Conservation (phyloP, 1,284 basidiomycete genomes). For the Cystobasidium slooffiae region DNA sequence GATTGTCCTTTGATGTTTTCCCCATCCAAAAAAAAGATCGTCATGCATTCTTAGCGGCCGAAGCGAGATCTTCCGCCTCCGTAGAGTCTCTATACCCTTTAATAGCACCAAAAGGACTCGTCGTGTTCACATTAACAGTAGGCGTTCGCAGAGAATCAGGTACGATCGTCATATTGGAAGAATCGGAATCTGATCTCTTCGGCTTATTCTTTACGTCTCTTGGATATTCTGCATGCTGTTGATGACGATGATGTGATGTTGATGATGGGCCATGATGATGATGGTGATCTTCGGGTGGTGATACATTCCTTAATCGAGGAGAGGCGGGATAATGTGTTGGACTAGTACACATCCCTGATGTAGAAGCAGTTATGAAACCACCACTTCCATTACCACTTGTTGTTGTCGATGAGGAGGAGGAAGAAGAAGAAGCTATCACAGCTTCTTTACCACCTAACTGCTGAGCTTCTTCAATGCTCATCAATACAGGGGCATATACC, state of each 20-base stretch:
- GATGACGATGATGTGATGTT: background rate
- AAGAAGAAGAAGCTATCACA: constrained; percentile 29
- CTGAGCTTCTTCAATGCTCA: constrained; percentile 42
- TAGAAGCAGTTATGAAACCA: background rate
- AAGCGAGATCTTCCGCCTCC: constrained; percentile 27
- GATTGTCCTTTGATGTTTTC: too few relatives aligned
- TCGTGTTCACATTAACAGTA: background rate
- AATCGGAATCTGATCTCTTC: constrained; percentile 11
- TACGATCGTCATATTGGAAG: constrained; percentile 6
- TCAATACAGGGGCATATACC: constrained; percentile 37
- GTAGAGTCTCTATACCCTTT: constrained; percentile 40
- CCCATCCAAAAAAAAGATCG: too few relatives aligned
- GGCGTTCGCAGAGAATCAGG: background rate
- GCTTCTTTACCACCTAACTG: constrained; percentile 39
- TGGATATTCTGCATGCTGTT: background rate
- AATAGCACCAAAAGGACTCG: constrained; percentile 27
- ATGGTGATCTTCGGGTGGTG: background rate
- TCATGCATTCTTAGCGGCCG: constrained; percentile 7
- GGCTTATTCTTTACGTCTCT: background rate
- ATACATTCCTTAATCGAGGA: constrained; percentile 12
- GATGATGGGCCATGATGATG: background rate
- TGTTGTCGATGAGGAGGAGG: constrained; percentile 7
- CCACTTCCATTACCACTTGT: too few relatives aligned
- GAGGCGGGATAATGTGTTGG: constrained; percentile 3
- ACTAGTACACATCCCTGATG: constrained; percentile 13